These are phyloP conservation scores for Exophiala spinifera DNA, from an alignment of 2,329 filamentous ascomycete genomes.

Conservation along the genomic window DNA sequence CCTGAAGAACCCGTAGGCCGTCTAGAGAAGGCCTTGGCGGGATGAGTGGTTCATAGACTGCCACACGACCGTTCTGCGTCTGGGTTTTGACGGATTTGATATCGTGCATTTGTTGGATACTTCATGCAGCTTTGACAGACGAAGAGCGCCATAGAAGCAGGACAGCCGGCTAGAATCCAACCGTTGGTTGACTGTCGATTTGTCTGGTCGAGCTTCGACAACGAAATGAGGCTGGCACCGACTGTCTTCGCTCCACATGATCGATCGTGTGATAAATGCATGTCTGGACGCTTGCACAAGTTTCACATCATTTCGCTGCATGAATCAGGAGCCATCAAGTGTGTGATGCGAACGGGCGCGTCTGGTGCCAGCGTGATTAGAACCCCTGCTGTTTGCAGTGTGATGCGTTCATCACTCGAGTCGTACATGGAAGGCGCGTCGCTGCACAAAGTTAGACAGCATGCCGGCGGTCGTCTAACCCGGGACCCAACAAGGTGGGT, in stretches of 20 bases:
- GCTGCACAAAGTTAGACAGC: not conserved
- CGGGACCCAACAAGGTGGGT: constrained; percentile 4
- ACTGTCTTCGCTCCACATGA: not conserved
- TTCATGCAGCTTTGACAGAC: not conserved
- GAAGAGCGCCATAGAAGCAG: not conserved
- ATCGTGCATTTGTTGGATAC: not conserved
- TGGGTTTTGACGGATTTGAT: constrained; percentile 1
- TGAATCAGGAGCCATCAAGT: constrained; percentile 9
- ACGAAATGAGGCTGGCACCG: not conserved
- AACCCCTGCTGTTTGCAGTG: not conserved
- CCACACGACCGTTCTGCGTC: constrained; percentile 7
- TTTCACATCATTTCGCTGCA: not conserved
- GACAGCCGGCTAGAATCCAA: not conserved
- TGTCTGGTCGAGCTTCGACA: not conserved
- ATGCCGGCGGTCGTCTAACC: not conserved
- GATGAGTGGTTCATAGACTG: constrained; percentile 14
- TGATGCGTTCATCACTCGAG: not conserved
- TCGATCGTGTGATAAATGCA: not conserved
- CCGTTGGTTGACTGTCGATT: not conserved
- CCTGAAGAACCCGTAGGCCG: constrained; percentile 5
- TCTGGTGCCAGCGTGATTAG: not conserved
- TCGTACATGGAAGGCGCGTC: not conserved
- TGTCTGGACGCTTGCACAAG: not conserved
- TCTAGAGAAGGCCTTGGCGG: constrained; percentile 7
- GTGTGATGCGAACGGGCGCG: constrained; percentile 10